These are phyloP conservation scores for Hanseniaspora osmophila DNA, from an alignment of 805 yeast genomes.

Conservation along the genomic window DNA sequence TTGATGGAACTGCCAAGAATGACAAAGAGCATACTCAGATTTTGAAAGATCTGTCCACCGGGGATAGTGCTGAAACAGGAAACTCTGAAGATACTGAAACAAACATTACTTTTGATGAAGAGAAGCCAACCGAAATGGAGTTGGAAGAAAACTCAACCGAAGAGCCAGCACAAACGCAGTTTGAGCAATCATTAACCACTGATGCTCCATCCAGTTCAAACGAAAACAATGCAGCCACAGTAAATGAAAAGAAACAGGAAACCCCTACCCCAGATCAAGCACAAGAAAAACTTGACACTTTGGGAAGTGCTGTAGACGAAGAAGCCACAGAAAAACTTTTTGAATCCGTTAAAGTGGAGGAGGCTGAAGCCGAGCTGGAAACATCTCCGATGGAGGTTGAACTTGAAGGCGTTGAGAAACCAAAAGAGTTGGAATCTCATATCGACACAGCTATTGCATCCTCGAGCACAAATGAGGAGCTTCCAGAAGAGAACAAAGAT, in stretches of 20 bases:
- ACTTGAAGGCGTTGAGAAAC: conserved; percentile 3
- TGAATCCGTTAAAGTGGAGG: background rate
- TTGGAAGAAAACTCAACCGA: background rate
- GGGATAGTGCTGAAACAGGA: no score
- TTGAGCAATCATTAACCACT: no score
- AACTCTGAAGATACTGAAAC: no score
- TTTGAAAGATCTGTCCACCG: background rate
- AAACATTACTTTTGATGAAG: no score
- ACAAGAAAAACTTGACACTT: background rate
- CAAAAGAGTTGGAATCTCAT: conserved; percentile 2
- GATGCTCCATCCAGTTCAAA: no score
- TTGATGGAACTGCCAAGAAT: background rate
- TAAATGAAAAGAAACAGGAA: background rate
- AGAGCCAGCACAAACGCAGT: background rate
- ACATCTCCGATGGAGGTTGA: conserved; percentile 6
- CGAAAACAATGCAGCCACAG: no score
- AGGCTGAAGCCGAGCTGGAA: conserved; percentile 2
- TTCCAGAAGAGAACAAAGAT: conserved; percentile 1
- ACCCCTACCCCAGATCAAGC: background rate
- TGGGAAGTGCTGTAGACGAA: conserved; percentile 1
- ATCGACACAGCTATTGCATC: background rate
- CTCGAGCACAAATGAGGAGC: conserved; percentile 1
- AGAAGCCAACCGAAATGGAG: no score
- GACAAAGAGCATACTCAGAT: background rate
- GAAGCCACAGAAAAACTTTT: conserved; percentile 6